A percentile compares a stretch with the other conserved stretches of the same genome.
Evolutionary conservation across 2,329 filamentous ascomycete species (phyloP).

Genomic region (Monilinia vaccinii-corymbosi): DNA sequence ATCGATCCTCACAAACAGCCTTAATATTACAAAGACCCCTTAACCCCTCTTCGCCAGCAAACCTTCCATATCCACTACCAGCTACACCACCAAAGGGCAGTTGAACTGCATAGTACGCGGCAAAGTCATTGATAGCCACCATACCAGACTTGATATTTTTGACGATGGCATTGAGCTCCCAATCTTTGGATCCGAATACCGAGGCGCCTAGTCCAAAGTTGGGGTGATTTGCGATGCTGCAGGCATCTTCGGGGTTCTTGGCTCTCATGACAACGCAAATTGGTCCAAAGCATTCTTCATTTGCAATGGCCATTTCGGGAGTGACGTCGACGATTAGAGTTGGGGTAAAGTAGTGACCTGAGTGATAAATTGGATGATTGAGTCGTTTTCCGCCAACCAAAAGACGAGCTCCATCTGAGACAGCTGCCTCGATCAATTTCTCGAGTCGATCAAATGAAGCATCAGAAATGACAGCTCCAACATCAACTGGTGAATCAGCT

Average conservation of each 20-base stretch:
- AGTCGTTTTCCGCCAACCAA: slow-evolving; percentile 69
- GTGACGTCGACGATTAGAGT: slow-evolving; percentile 90
- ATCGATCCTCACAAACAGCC: slow-evolving; percentile 70
- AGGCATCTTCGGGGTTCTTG: slow-evolving; percentile 51
- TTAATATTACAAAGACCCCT: slow-evolving; percentile 81
- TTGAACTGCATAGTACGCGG: slow-evolving; percentile 84
- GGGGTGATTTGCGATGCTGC: slow-evolving; percentile 74
- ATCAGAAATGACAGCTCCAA: slow-evolving; percentile 84
- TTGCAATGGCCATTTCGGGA: slow-evolving; percentile 74
- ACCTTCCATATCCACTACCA: slow-evolving; percentile 85
- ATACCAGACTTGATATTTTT: slow-evolving; percentile 69
- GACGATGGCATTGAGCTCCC: slow-evolving; percentile 55
- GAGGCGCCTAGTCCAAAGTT: slow-evolving; percentile 80
- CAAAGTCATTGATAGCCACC: slow-evolving; percentile 95
- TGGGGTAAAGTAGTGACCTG: slow-evolving; percentile 85
- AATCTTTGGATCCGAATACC: slow-evolving; percentile 67
- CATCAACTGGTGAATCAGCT: slow-evolving; percentile 52
- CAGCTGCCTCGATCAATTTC: slow-evolving; percentile 65
- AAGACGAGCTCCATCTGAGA: slow-evolving; percentile 68
- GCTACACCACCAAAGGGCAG: slow-evolving; percentile 77
- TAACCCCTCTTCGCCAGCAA: slow-evolving; percentile 84
- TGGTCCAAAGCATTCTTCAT: slow-evolving; percentile 87
- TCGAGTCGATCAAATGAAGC: slow-evolving; percentile 70
- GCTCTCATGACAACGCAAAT: slow-evolving; percentile 80
- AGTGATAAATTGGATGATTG: slow-evolving; percentile 61